phyloP scores from a whole-genome alignment of 225 moss, liverwort and hornwort genomes.

The Neckera pumila region DNA sequence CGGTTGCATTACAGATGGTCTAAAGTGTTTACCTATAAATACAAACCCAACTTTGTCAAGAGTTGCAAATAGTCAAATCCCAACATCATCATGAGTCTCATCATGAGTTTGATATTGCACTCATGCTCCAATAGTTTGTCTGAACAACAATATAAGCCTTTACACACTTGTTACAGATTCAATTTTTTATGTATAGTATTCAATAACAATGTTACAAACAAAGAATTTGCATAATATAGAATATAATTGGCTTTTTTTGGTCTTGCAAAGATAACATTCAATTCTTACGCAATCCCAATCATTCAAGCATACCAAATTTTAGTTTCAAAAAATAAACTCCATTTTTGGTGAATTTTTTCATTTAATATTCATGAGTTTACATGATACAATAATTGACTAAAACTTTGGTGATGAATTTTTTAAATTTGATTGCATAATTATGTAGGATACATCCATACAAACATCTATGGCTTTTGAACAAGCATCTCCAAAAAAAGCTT shows the following conservation, averaged over 20 bases:
- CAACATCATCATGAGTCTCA: too few species aligned
- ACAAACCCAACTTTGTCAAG: not conserved
- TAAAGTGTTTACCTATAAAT: not conserved
- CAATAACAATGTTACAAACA: not conserved
- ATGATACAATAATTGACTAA: not conserved
- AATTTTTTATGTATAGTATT: not conserved
- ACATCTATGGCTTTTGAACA: not conserved
- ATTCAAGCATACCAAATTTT: not conserved
- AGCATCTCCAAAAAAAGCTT: not conserved
- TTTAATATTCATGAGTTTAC: not conserved
- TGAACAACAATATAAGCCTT: not conserved
- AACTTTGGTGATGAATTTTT: not conserved
- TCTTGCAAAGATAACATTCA: not conserved
- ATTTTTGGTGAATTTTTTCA: not conserved
- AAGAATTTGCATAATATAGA: not conserved
- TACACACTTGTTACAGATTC: not conserved
- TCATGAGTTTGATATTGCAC: too few species aligned
- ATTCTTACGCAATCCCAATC: rapidly evolving
- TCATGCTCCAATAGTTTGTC: not conserved
- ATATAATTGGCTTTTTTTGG: not conserved
- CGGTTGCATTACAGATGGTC: too few species aligned
- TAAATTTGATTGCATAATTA: not conserved
- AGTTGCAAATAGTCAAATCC: rapidly evolving
- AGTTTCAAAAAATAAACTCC: not conserved
- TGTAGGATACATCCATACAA: too few species aligned